Percentiles rank a stretch among this genome's conserved stretches.
Conservation (phyloP, 805 yeast species). For the Cyberlindnera petersonii region DNA sequence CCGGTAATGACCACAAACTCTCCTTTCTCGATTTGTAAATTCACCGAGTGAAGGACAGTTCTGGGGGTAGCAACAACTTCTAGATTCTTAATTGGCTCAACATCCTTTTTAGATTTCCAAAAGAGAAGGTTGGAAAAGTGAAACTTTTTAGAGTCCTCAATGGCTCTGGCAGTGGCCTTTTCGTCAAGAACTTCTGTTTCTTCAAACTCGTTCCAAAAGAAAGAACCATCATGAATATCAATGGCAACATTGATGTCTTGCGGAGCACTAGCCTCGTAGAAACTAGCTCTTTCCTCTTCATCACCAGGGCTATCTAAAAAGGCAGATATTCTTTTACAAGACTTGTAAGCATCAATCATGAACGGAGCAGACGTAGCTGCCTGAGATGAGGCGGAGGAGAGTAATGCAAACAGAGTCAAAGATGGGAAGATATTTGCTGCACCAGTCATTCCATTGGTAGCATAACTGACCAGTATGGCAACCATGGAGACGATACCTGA, state of each 20-base stretch:
- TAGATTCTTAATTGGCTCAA: too few species aligned
- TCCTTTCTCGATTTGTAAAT: conserved; percentile 17
- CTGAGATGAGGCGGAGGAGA: conserved; percentile 53
- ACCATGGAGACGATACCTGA: conserved; percentile 55
- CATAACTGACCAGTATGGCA: conserved; percentile 38
- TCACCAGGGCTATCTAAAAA: neutral
- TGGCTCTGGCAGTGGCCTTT: neutral
- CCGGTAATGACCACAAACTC: conserved; percentile 12
- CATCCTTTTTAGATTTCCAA: too few species aligned
- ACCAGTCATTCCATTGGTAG: conserved; percentile 37
- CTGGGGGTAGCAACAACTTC: too few species aligned
- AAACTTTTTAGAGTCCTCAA: conserved; percentile 10
- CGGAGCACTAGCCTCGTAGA: neutral
- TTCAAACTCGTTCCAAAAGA: neutral
- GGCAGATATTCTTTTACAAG: conserved; percentile 19
- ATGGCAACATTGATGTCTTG: neutral
- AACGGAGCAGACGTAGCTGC: conserved; percentile 55
- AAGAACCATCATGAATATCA: neutral
- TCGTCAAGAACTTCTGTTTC: too few species aligned
- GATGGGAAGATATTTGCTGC: conserved; percentile 65
- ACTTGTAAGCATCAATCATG: conserved; percentile 56
- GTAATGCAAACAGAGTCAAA: conserved; percentile 57
- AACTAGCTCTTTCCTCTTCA: neutral
- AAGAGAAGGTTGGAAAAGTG: too few species aligned
- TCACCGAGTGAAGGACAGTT: conserved; percentile 7